phyloP scores from a whole-genome alignment of 371 early-diverging fungal genomes.

The Thermomucor indicae-seudaticae region DNA sequence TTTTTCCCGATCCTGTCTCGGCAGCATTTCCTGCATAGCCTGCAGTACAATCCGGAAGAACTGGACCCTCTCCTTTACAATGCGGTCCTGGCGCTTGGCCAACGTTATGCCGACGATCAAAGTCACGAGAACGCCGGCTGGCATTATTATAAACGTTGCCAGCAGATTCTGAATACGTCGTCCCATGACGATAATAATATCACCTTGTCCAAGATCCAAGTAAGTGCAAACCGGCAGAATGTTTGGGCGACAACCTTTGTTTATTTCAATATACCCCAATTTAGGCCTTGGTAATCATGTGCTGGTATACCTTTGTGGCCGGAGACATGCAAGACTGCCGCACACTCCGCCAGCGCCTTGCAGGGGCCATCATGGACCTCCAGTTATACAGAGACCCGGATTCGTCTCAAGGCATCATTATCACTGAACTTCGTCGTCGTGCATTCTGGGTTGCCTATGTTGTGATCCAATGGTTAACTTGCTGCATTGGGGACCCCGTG shows the following conservation, averaged over 20 bases:
- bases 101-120: too few relatives aligned
- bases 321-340: constrained; percentile 7
- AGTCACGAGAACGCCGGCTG: background rate
- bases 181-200: background rate
- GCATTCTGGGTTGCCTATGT: constrained; percentile 37
- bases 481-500: constrained; percentile 11
- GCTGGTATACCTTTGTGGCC: constrained; percentile 5
- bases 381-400: constrained; percentile 9
- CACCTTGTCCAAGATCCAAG: constrained; percentile 1
- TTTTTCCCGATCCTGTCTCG: constrained; percentile 41
- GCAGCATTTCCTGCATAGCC: constrained; percentile 26
- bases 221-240: background rate
- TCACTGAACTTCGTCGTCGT: constrained; percentile 35
- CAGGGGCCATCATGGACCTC: background rate
- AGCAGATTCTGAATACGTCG: background rate
- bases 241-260: background rate
- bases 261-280: background rate
- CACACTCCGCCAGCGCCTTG: background rate
- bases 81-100: constrained; percentile 30
- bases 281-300: constrained; percentile 11
- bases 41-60: constrained; percentile 10
- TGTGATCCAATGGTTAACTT: constrained; percentile 34
- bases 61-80: constrained; percentile 27
- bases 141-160: background rate
- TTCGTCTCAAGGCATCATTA: constrained; percentile 4